Percentiles rank a stretch among this genome's conserved stretches.
These are phyloP conservation scores for Berkeleyomyces basicola DNA, from an alignment of 2,329 filamentous ascomycete species.

Conservation along the genomic window DNA sequence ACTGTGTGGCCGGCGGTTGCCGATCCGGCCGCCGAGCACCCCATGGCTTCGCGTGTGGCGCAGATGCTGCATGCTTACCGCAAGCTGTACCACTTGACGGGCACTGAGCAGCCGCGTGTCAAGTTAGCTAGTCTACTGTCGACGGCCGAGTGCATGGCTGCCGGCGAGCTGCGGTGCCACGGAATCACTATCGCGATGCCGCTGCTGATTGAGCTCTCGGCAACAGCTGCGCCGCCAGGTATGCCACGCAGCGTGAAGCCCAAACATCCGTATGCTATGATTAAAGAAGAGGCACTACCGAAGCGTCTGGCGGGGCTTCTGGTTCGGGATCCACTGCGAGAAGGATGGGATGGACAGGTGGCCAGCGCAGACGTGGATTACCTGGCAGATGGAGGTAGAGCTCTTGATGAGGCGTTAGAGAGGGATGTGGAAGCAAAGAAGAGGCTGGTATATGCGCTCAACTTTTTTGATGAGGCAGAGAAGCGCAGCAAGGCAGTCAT, in stretches of 20 bases:
- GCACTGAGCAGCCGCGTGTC: conserved; percentile 30
- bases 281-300: conserved; percentile 19
- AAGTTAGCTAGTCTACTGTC: conserved; percentile 31
- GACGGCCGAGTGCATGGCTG: conserved; percentile 28
- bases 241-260: conserved; percentile 22
- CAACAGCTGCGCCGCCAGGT: conserved; percentile 21
- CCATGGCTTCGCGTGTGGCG: conserved; percentile 30
- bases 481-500: conserved; percentile 24
- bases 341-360: not conserved
- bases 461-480: conserved; percentile 26
- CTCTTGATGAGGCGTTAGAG: conserved; percentile 26
- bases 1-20: conserved; percentile 29
- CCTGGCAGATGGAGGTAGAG: conserved; percentile 27
- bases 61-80: conserved; percentile 33
- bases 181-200: conserved; percentile 28
- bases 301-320: conserved; percentile 22
- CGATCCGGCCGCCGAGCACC: conserved; percentile 30
- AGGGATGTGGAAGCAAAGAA: conserved; percentile 23
- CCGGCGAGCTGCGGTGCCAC: conserved; percentile 30
- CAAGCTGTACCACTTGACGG: conserved; percentile 28
- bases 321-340: conserved; percentile 24
- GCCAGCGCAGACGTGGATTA: conserved; percentile 23
- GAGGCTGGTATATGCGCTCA: conserved; percentile 25
- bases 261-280: conserved; percentile 22
- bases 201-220: conserved; percentile 24